Conservation (phyloP, 805 yeast species). For the Candida ulmi region DNA sequence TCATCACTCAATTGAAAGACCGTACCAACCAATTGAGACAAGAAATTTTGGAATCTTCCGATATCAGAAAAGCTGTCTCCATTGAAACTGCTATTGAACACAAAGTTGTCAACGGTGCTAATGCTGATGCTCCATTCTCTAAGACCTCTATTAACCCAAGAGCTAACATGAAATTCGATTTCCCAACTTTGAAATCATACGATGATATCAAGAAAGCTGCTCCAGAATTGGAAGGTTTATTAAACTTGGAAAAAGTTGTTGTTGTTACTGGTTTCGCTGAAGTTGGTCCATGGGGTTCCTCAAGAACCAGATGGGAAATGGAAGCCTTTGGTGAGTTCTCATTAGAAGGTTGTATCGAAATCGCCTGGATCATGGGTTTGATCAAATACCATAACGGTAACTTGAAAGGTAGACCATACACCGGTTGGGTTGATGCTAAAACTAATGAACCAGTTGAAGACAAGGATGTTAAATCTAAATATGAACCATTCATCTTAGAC, state of each 20-base stretch:
- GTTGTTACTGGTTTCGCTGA: constrained; percentile 98
- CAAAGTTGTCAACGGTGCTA: constrained; percentile 77
- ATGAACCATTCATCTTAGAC: constrained; percentile 81
- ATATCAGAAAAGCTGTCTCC: constrained; percentile 91
- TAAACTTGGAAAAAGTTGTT: constrained; percentile 85
- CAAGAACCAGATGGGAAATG: constrained; percentile 99
- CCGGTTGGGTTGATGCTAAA: constrained; percentile 98
- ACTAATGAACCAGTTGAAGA: constrained; percentile 91
- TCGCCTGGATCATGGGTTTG: constrained; percentile 99
- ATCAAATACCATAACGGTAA: constrained; percentile 93
- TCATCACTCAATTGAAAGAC: constrained; percentile 85
- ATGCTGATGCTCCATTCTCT: constrained; percentile 80
- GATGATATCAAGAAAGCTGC: constrained; percentile 63
- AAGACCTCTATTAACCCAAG: constrained; percentile 82
- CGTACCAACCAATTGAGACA: constrained; percentile 75
- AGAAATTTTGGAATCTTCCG: constrained; percentile 73
- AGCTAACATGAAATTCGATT: constrained; percentile 88
- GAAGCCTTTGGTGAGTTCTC: constrained; percentile 94
- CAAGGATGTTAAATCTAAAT: constrained; percentile 85
- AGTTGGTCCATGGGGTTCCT: constrained; percentile 99
- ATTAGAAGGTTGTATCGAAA: constrained; percentile 95
- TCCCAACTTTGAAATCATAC: constrained; percentile 83
- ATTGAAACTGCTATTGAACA: constrained; percentile 86
- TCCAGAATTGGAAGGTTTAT: constrained; percentile 80
- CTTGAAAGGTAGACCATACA: constrained; percentile 82